Evolutionary conservation across 1,284 basidiomycete genomes (phyloP), one percentile per base, ranked within the genome.

Genomic region (Stygiomarasmius scandens): DNA sequence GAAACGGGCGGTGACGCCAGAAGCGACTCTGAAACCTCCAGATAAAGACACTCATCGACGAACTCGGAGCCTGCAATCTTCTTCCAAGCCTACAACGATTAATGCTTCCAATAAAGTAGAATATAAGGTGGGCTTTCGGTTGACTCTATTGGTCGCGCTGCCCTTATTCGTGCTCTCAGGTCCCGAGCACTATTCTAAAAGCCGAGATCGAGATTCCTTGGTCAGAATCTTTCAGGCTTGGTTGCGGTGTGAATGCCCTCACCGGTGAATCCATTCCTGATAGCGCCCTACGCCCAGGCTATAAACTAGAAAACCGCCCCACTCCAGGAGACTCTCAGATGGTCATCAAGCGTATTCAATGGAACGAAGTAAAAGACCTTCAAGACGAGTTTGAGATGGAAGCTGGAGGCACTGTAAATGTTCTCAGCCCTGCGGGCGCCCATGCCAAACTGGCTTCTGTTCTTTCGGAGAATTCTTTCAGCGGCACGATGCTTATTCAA

Each of bases 191-290:
- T 16, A 54, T 52, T 6, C 50, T 65, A 2, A 52, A 61, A 23
- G 45, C 44, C 5, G 54, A 61, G n/a, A 49, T 61, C 43, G 54
- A 59, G 25, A 60, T 63, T 36, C 64, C 64, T 4, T 65, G 64
- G 64, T 56, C 56, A 0, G 54, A 58, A 5, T 52, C 49, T 6
- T 65, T 61, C 52, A 55, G 59, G 27, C 47, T 45, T 2, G 64
- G 64, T 1, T 61, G 54, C 19, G 64, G 64, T 12, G 44, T 65
- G n/a, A 50, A 61, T 49, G 64, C 62, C 20, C 59, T 65, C 29
- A 65, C 62, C 1, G 64, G 64, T 24, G 62, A 65, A 48, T 62
- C 53, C 11, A 62, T 52, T 36, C 41, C 64, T 49, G 24, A 46
- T 34, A 54, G 53, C 44, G 64, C 61, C 3, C 56, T 65, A n/a